Conservation (phyloP, 495 filamentous ascomycete species). For the Barbatosphaeria neglecta region DNA sequence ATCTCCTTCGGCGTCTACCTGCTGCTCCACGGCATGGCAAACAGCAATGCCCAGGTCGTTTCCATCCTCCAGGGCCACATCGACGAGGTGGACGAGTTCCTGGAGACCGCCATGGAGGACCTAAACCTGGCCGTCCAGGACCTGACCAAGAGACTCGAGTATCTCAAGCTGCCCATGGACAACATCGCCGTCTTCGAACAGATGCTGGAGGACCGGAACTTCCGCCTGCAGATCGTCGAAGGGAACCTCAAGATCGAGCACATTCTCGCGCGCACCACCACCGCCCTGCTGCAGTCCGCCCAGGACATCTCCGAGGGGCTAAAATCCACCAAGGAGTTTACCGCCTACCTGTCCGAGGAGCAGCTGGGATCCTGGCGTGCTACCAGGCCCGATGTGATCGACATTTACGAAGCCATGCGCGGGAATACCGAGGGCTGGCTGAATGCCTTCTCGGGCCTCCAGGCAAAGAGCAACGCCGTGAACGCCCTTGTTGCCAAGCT, state of each 20-base stretch:
- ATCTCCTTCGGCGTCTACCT: slow-evolving; percentile 90
- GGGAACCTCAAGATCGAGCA: slow-evolving; percentile 89
- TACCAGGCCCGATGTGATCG: slow-evolving; percentile 37
- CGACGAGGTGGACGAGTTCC: slow-evolving; percentile 82
- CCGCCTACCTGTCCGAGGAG: slow-evolving; percentile 57
- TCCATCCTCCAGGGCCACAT: slow-evolving; percentile 86
- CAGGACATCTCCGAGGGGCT: slow-evolving; percentile 71
- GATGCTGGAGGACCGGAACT: slow-evolving; percentile 77
- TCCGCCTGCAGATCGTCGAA: slow-evolving; percentile 66
- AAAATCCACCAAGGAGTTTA: slow-evolving; percentile 63
- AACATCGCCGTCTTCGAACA: slow-evolving; percentile 76
- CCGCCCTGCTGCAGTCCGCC: slow-evolving; percentile 60
- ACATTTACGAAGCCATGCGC: slow-evolving; percentile 70
- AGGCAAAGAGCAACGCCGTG: slow-evolving; percentile 50
- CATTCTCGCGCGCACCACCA: slow-evolving; percentile 65
- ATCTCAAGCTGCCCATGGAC: slow-evolving; percentile 71
- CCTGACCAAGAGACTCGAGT: slow-evolving; percentile 59
- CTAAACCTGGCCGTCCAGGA: slow-evolving; percentile 71
- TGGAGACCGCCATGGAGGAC: slow-evolving; percentile 76
- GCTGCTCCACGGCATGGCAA: slow-evolving; percentile 72
- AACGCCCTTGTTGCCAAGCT: slow-evolving; percentile 52
- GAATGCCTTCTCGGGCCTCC: slow-evolving; percentile 56
- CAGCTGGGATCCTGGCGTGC: slow-evolving; percentile 45
- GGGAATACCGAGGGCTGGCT: slow-evolving; percentile 83
- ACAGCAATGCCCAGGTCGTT: slow-evolving; percentile 75